phyloP scores from a whole-genome alignment of 495 filamentous ascomycete species.

The Achaetomiella virescens region DNA sequence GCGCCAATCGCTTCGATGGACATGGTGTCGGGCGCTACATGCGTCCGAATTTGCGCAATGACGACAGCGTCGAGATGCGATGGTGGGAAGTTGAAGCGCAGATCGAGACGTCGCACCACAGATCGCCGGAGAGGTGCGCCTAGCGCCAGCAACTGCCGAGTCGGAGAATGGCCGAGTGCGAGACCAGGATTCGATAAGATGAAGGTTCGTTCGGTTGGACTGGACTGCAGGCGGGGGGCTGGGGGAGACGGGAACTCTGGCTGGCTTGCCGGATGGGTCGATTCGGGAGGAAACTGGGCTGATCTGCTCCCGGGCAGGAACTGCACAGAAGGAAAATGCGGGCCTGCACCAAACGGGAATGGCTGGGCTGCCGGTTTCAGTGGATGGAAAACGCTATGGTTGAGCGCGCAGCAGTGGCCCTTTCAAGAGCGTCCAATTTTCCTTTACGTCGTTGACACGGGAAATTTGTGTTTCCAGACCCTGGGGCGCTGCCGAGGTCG shows the following conservation, averaged over 20 bases:
- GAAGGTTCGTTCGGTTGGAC: constrained; percentile 18
- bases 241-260: constrained; percentile 19
- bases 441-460: no score
- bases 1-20: constrained; percentile 38
- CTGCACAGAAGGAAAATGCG: constrained; percentile 15
- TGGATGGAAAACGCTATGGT: background rate
- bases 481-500: background rate
- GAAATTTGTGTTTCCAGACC: background rate
- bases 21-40: constrained; percentile 36
- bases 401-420: no score
- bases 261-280: constrained; percentile 26
- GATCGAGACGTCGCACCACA: background rate
- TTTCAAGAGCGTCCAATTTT: no score
- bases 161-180: constrained; percentile 12
- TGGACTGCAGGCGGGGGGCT: constrained; percentile 15
- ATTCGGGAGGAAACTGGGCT: constrained; percentile 30
- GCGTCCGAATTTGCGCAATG: constrained; percentile 23
- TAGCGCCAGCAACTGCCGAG: constrained; percentile 17
- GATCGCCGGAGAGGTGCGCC: constrained; percentile 9
- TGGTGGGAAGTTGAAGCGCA: background rate
- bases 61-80: constrained; percentile 14
- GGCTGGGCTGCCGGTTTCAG: constrained; percentile 6
- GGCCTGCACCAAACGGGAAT: constrained; percentile 19
- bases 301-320: constrained; percentile 18
- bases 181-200: constrained; percentile 17